phyloP scores from a whole-genome alignment of 2,329 filamentous ascomycete genomes.

The Thermothelomyces thermophilus region DNA sequence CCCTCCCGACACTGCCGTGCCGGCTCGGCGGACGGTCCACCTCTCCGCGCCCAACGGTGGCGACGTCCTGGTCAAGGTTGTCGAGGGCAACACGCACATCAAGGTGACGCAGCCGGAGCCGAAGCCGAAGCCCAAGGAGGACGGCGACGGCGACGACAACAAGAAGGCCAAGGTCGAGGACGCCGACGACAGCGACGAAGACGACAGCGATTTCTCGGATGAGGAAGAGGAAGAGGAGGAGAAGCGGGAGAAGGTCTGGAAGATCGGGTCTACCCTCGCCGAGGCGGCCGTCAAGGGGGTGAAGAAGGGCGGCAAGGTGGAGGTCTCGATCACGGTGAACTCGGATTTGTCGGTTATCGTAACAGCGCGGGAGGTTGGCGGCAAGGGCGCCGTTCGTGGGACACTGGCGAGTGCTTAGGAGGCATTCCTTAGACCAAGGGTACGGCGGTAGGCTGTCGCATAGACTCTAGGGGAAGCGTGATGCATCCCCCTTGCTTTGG shows the following conservation, averaged over 20 bases:
- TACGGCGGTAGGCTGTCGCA: background rate
- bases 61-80: conserved; percentile 80
- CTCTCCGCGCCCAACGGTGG: conserved; percentile 74
- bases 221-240: conserved; percentile 76
- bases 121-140: conserved; percentile 67
- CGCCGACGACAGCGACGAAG: conserved; percentile 60
- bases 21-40: conserved; percentile 76
- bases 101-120: conserved; percentile 85
- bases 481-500: background rate
- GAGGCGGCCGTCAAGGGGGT: conserved; percentile 78
- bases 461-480: conserved; percentile 2
- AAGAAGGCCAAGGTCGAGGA: conserved; percentile 53
- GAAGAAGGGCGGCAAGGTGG: conserved; percentile 84
- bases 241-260: conserved; percentile 85
- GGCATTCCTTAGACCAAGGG: background rate
- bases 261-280: conserved; percentile 72
- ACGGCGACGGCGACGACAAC: conserved; percentile 49
- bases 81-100: conserved; percentile 84
- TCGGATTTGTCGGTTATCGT: conserved; percentile 74
- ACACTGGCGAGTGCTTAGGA: conserved; percentile 33
- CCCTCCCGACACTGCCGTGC: conserved; percentile 79
- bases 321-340: conserved; percentile 84
- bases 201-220: conserved; percentile 51
- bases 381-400: conserved; percentile 75
- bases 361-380: conserved; percentile 78